phyloP scores from a whole-genome alignment of 2,329 filamentous ascomycete genomes.

The Fusarium tanahbumbuense region DNA sequence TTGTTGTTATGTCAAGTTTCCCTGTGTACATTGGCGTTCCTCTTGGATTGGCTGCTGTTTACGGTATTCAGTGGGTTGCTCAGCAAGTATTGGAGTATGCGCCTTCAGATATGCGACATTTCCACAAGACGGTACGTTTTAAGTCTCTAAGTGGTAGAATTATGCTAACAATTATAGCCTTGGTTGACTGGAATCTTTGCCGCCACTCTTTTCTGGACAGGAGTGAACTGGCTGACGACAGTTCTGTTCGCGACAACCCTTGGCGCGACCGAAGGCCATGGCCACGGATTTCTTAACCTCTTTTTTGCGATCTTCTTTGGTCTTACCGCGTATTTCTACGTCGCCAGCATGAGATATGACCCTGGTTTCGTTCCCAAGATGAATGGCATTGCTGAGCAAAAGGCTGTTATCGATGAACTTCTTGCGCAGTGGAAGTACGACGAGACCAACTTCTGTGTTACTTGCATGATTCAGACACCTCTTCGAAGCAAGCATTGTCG shows the following conservation, averaged over 20 bases:
- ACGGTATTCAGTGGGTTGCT: slow-evolving; percentile 79
- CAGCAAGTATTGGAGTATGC: slow-evolving; percentile 84
- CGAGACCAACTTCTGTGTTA: slow-evolving; percentile 91
- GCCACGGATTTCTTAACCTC: slow-evolving; percentile 81
- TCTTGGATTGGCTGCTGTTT: slow-evolving; percentile 72
- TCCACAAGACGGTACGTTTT: slow-evolving; percentile 83
- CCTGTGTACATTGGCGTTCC: slow-evolving; percentile 83
- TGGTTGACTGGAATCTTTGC: slow-evolving; percentile 96
- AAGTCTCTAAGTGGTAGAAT: rapidly evolving
- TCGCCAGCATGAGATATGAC: slow-evolving; percentile 85
- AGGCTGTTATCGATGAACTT: slow-evolving; percentile 87
- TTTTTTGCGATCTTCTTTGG: slow-evolving; percentile 73
- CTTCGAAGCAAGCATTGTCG: slow-evolving; percentile 96
- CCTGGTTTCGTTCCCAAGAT: slow-evolving; percentile 94
- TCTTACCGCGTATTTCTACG: slow-evolving; percentile 87
- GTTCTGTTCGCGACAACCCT: slow-evolving; percentile 56
- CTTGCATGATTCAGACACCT: slow-evolving; percentile 93
- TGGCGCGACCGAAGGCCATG: slow-evolving; percentile 32
- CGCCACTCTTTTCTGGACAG: slow-evolving; percentile 83
- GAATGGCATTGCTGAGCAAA: slow-evolving; percentile 88
- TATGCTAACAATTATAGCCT: slow-evolving; percentile 64
- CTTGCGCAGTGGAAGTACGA: slow-evolving; percentile 90
- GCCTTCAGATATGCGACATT: slow-evolving; percentile 86
- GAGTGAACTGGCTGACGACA: slow-evolving; percentile 77
- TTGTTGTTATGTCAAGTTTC: slow-evolving; percentile 79